Evolutionary conservation across 2,329 filamentous ascomycete genomes (phyloP), one percentile per base, ranked within the genome.

Genomic region (Fusarium sublunatum): DNA sequence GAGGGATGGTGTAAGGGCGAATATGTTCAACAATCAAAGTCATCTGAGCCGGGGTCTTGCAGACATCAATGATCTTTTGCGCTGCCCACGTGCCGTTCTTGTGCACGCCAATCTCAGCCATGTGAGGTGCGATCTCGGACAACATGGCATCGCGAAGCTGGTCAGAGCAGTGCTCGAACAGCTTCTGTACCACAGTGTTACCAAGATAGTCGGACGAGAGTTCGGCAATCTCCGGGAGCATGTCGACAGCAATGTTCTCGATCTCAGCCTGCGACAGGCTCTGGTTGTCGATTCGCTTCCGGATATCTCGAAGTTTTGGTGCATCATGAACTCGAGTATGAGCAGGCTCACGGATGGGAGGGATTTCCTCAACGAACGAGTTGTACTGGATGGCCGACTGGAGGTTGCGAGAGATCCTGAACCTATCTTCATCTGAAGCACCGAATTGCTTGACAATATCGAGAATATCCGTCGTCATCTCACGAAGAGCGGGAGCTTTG

Each of bases 81-180:
- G 95, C 95, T 51, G 95, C 95, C 95, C 95, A 99, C 1, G 95
- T 99, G 62, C 95, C 95, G 72, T 99, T 99, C 86, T 99, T 99
- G 84, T 99, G 95, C 7, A 97, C 89, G 70, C 95, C 95, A 77
- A 98, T 97, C 78, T 98, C 93, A 25, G 94, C 93, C 74, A 98
- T 86, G 74, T 97, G 93, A 55, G 94, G 93, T 3, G 91, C 88
- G 70, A 99, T 96, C 73, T 93, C 88, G 12, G 82, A 78, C 55
- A 99, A 82, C 95, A 99, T 98, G 53, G 91, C 89, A 75, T 97
- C 93, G 70, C 96, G 93, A 38, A 94, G 87, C 38, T 88, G 82
- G 74, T 98, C 94, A 0, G 92, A 95, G 80, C 95, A 98, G 78
- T 92, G 92, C 76, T 99, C 94, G 73, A 99, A 99, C 41, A 99